These are phyloP conservation scores for Microdochium trichocladiopsis DNA, from an alignment of 2,329 filamentous ascomycete species.

Conservation along the genomic window DNA sequence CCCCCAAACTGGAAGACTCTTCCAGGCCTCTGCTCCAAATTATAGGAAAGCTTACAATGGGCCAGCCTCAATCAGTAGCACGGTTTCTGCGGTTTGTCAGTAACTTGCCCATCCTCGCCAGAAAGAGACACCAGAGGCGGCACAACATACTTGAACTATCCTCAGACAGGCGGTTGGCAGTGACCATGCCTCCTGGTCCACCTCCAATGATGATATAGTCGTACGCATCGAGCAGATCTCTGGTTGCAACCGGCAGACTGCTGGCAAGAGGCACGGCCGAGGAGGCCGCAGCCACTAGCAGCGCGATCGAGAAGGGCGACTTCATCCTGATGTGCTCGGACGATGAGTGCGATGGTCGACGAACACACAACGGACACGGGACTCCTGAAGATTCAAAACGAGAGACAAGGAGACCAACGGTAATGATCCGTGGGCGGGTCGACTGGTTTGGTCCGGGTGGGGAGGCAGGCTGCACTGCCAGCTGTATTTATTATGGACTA, in stretches of 20 bases:
- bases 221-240: background rate
- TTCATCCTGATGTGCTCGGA: background rate
- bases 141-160: background rate
- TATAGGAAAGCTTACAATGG: slow-evolving; percentile 1
- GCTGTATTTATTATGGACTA: too few species aligned
- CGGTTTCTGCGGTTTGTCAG: background rate
- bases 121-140: background rate
- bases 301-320: background rate
- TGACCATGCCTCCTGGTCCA: background rate
- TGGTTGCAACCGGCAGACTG: background rate
- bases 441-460: too few species aligned
- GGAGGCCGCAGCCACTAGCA: background rate
- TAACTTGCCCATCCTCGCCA: background rate
- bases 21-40: background rate
- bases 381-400: too few species aligned
- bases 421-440: too few species aligned
- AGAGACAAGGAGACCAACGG: too few species aligned
- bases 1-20: too few species aligned
- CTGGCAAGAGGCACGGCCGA: background rate
- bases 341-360: background rate
- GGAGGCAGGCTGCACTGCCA: too few species aligned
- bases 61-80: slow-evolving; percentile 5
- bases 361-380: too few species aligned
- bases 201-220: slow-evolving; percentile 3
- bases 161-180: slow-evolving; percentile 1